Conservation (phyloP, 1,139 yeast species). For the Suhomyces chickasaworum region DNA sequence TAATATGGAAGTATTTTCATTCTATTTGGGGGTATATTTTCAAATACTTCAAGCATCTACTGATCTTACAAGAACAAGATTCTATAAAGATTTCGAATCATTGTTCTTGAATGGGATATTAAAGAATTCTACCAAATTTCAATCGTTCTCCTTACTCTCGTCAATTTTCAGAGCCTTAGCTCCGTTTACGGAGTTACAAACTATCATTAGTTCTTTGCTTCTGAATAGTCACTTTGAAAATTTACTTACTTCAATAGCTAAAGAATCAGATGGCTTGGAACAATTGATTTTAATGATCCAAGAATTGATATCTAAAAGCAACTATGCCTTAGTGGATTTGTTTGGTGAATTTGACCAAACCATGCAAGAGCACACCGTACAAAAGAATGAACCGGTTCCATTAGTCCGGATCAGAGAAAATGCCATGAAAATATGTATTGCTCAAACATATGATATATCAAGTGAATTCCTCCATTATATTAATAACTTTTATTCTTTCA, state of each 20-base stretch:
- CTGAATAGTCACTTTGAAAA: not conserved
- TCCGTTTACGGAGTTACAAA: not conserved
- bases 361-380: conserved; percentile 1
- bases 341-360: conserved; percentile 3
- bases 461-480: conserved; percentile 3
- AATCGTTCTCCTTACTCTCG: not conserved
- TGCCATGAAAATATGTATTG: conserved; percentile 8
- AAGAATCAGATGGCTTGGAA: not conserved
- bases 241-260: not conserved
- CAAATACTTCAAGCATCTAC: not conserved
- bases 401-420: conserved; percentile 3
- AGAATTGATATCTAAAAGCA: not conserved
- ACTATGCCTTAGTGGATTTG: conserved; percentile 1
- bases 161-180: not conserved
- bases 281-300: not conserved
- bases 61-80: not conserved
- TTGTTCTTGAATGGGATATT: conserved; percentile 8
- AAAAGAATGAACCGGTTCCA: not conserved
- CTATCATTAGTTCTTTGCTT: not conserved
- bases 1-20: not conserved
- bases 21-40: not conserved
- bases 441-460: conserved; percentile 1
- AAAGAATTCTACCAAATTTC: not conserved
- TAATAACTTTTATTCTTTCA: not conserved
- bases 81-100: conserved; percentile 9